phyloP scores from a whole-genome alignment of 2,329 filamentous ascomycete genomes.

The Fusarium veterinarium region DNA sequence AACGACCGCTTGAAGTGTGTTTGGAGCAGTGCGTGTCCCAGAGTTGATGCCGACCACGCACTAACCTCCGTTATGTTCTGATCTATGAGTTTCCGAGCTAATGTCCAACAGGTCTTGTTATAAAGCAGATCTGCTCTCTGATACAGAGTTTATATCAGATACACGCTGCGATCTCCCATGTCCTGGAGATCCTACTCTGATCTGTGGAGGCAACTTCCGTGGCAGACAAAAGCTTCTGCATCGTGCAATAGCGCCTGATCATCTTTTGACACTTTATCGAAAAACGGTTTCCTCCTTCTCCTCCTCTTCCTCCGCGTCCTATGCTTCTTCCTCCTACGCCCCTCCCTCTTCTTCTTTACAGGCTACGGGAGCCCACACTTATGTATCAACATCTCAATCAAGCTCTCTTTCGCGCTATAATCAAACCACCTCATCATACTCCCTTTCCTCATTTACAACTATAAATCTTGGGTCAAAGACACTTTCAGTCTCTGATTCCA shows the following conservation, averaged over 20 bases:
- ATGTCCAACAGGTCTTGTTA: neutral
- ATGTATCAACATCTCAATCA: neutral
- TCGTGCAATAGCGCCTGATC: neutral
- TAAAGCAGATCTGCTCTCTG: neutral
- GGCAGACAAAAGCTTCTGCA: neutral
- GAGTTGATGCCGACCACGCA: no score
- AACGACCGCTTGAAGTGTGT: neutral
- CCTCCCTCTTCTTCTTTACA: neutral
- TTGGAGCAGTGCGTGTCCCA: neutral
- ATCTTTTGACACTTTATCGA: neutral
- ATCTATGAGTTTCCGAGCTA: accelerated
- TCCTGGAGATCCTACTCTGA: neutral
- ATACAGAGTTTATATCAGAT: neutral
- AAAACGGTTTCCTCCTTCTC: neutral
- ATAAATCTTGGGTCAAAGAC: neutral
- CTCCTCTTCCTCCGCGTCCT: no score
- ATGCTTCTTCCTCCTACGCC: neutral
- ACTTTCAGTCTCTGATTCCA: neutral
- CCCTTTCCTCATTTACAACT: neutral
- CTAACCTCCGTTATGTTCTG: no score
- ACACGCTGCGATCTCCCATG: neutral
- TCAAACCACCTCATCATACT: neutral
- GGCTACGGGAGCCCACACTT: neutral
- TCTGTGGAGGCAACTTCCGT: neutral
- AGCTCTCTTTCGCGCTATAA: neutral